phyloP scores from a whole-genome alignment of 805 yeast species.

The Candida maesae region DNA sequence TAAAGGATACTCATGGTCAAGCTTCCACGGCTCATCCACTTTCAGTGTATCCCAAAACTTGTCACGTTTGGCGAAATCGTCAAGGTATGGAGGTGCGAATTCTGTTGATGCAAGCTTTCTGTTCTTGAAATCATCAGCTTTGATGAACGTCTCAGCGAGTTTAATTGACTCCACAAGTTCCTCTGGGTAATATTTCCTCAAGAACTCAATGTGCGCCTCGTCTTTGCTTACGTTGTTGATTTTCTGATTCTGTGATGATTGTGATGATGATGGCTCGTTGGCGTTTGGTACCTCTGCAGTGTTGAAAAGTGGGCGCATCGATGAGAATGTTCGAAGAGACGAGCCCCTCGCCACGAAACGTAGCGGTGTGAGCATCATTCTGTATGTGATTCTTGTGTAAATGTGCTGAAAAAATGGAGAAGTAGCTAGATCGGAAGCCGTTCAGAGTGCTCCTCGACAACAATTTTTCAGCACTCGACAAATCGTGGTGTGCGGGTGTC shows the following conservation, averaged over 20 bases:
- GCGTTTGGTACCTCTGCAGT: not conserved
- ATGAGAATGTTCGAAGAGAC: conserved; percentile 8
- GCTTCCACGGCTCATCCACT: conserved; percentile 47
- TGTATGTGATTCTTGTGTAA: not conserved
- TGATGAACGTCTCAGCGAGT: conserved; percentile 71
- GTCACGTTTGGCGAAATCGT: conserved; percentile 68
- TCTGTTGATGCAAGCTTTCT: conserved; percentile 38
- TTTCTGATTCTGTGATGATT: not conserved
- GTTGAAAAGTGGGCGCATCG: conserved; percentile 5
- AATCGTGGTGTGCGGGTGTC: not conserved
- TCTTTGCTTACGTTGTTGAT: conserved; percentile 11
- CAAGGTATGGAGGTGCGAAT: conserved; percentile 68
- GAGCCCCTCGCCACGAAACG: conserved; percentile 5
- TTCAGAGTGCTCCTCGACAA: conserved; percentile 1
- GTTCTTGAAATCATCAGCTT: conserved; percentile 55
- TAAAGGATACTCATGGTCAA: conserved; percentile 47
- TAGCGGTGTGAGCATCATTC: conserved; percentile 8
- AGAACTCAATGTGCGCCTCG: conserved; percentile 30
- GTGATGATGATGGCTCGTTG: no score
- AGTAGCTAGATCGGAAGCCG: not conserved
- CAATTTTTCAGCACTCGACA: conserved; percentile 1
- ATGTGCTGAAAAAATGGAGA: not conserved
- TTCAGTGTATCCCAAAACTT: conserved; percentile 68
- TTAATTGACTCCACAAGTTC: conserved; percentile 77
- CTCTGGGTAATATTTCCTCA: conserved; percentile 77